phyloP scores from a whole-genome alignment of 2,329 filamentous ascomycete genomes.

The Lachnellula hyalina region DNA sequence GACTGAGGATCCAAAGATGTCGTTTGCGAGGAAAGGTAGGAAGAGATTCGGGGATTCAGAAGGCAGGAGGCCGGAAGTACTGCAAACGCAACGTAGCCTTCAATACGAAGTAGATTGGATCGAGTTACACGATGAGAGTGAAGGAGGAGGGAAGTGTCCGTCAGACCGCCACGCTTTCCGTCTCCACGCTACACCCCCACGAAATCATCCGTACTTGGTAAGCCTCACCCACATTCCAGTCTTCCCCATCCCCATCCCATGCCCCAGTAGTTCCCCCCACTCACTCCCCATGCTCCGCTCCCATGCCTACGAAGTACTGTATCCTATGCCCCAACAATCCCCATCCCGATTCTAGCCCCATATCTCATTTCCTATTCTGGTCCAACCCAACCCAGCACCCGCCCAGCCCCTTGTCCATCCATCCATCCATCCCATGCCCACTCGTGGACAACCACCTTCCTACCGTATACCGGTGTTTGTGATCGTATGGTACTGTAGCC shows the following conservation, averaged over 20 bases:
- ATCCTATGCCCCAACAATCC: not conserved
- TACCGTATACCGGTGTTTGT: too few species aligned
- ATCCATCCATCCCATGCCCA: not conserved
- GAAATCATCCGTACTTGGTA: not conserved
- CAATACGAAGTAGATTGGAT: not conserved
- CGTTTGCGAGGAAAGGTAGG: too few species aligned
- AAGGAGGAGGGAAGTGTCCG: not conserved
- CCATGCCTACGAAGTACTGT: too few species aligned
- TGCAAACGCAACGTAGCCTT: too few species aligned
- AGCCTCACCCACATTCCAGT: slow-evolving; percentile 4
- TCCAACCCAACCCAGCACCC: not conserved
- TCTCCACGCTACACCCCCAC: not conserved
- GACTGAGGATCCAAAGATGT: too few species aligned
- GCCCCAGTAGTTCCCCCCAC: not conserved
- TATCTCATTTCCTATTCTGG: not conserved
- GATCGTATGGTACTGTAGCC: too few species aligned
- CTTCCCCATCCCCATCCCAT: not conserved
- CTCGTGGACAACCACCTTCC: too few species aligned
- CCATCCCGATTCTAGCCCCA: not conserved
- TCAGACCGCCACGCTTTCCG: not conserved
- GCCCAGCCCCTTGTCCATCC: not conserved
- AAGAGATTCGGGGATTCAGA: too few species aligned
- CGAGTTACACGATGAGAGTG: not conserved
- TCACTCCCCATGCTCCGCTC: not conserved
- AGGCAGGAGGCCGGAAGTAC: too few species aligned